Conservation (phyloP, 495 filamentous ascomycete species). For the Staphylotrichum longicolle region DNA sequence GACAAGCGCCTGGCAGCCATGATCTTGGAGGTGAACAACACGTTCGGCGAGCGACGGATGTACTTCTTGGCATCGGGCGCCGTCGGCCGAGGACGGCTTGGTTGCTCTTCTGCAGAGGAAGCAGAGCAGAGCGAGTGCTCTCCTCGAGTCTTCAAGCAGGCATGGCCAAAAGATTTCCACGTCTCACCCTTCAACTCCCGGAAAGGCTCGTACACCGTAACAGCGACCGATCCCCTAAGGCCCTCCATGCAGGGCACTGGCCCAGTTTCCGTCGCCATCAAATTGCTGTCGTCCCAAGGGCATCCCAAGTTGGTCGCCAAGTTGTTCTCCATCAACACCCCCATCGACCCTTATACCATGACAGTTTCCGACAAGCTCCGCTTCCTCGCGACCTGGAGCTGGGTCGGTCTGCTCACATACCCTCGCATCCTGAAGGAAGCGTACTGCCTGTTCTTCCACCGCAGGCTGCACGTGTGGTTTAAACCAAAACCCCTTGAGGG, state of each 20-base stretch:
- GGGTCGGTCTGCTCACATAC: constrained; percentile 61
- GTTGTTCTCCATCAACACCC: constrained; percentile 46
- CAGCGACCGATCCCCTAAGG: constrained; percentile 54
- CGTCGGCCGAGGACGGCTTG: no score
- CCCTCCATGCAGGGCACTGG: constrained; percentile 35
- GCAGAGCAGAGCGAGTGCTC: constrained; percentile 8
- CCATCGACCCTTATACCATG: constrained; percentile 50
- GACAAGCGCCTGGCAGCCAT: constrained; percentile 60
- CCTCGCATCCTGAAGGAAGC: constrained; percentile 62
- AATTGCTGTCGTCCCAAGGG: constrained; percentile 53
- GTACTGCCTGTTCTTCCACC: constrained; percentile 48
- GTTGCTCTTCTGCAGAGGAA: not conserved
- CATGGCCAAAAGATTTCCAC: constrained; percentile 68
- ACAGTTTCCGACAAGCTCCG: constrained; percentile 37
- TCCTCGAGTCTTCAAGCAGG: constrained; percentile 38
- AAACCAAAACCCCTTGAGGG: constrained; percentile 54
- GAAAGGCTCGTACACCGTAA: constrained; percentile 58
- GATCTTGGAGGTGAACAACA: constrained; percentile 77
- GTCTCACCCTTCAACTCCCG: constrained; percentile 72
- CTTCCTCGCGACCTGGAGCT: constrained; percentile 59
- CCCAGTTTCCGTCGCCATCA: constrained; percentile 54
- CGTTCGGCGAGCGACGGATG: constrained; percentile 68
- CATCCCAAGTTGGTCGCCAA: constrained; percentile 56
- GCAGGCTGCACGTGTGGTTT: constrained; percentile 56
- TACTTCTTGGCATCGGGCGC: constrained; percentile 49